Conservation (phyloP, 305 asterid species). For the Rubia tinctorum region DNA sequence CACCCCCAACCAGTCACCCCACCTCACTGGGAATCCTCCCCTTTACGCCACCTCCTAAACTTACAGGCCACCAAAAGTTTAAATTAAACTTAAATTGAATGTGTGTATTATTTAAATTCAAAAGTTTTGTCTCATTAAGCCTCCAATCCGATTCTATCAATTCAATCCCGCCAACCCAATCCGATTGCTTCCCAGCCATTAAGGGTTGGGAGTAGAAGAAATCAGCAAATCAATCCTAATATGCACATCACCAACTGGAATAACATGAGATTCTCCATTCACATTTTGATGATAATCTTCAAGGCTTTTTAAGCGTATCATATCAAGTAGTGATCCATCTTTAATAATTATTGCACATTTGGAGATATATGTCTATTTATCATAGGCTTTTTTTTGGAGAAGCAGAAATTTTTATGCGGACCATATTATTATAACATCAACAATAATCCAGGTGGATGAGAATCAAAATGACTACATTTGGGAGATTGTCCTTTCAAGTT, state of each 20-base stretch:
- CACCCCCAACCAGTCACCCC: no score
- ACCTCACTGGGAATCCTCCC: no score
- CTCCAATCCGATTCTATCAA: no score
- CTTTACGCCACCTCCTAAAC: no score
- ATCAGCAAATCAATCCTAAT: neutral
- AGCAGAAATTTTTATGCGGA: neutral
- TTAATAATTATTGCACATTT: no score
- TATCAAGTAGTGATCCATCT: conserved; percentile 6
- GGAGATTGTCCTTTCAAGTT: neutral
- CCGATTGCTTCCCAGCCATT: no score
- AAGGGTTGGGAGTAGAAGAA: no score
- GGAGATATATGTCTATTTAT: neutral
- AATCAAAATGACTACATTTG: neutral
- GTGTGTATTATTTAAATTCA: no score
- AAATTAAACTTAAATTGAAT: no score
- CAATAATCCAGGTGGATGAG: neutral
- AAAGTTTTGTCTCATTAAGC: no score
- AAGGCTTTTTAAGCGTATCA: conserved; percentile 15
- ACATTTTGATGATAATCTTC: conserved; percentile 11
- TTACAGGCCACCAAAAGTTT: no score
- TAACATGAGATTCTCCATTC: conserved; percentile 25
- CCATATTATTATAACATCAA: neutral
- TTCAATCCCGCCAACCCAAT: no score
- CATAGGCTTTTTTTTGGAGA: neutral
- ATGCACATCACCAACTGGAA: conserved; percentile 25